Percentiles rank a stretch among this genome's conserved stretches.
phyloP scores from a whole-genome alignment of 148 eudicot genomes.

The Rhododendron henanense region DNA sequence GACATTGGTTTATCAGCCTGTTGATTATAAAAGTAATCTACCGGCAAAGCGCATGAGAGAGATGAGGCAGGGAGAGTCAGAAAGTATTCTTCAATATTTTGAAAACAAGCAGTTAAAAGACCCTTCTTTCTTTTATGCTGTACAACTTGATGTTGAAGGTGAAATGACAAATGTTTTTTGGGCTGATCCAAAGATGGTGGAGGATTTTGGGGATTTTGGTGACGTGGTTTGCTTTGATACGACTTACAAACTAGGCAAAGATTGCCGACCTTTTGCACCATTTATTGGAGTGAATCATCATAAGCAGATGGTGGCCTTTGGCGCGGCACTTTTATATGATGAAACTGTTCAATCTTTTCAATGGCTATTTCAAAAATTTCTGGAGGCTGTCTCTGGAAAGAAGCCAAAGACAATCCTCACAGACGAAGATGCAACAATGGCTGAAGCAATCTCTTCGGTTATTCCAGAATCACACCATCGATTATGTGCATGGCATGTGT shows the following conservation, averaged over 20 bases:
- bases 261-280: slow-evolving; percentile 26
- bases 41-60: slow-evolving; percentile 12
- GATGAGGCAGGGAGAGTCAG: slow-evolving; percentile 26
- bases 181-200: slow-evolving; percentile 35
- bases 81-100: slow-evolving; percentile 25
- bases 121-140: slow-evolving; percentile 28
- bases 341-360: slow-evolving; percentile 23
- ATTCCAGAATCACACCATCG: slow-evolving; percentile 31
- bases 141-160: slow-evolving; percentile 28
- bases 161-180: slow-evolving; percentile 29
- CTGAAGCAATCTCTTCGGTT: slow-evolving; percentile 12
- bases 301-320: slow-evolving; percentile 23
- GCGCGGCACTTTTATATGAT: slow-evolving; percentile 35
- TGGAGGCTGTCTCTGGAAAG: slow-evolving; percentile 21
- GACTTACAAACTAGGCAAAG: slow-evolving; percentile 22
- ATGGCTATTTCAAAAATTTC: slow-evolving; percentile 40
- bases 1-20: slow-evolving; percentile 5
- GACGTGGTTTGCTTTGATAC: slow-evolving; percentile 33
- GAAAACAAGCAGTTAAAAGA: slow-evolving; percentile 11
- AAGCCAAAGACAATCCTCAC: slow-evolving; percentile 36
- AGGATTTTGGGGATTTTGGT: slow-evolving; percentile 27
- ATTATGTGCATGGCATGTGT: slow-evolving; percentile 30
- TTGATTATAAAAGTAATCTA: slow-evolving; percentile 16
- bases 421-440: slow-evolving; percentile 20
- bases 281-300: slow-evolving; percentile 34